Base-by-base conservation (phyloP, 2,329 filamentous ascomycete species). In the Aspergillus carbonarius region DNA sequence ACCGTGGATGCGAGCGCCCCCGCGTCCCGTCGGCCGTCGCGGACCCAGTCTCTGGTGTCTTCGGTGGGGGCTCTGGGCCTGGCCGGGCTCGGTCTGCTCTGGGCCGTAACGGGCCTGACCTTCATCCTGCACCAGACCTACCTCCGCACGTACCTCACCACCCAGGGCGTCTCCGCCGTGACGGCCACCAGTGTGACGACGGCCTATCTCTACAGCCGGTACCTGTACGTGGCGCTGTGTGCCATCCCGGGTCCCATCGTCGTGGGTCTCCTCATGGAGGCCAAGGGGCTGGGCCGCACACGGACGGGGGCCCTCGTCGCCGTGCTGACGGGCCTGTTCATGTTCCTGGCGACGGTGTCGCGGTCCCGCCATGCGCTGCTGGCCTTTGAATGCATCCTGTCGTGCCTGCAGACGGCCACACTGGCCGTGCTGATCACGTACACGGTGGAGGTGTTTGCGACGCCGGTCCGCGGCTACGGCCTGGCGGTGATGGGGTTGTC, bases 61-160 rank as follows among this genome's bases (percentile, higher is more conserved):
- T 59, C 59, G 5, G 27, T 44, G 8, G 57, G 53, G 2, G 42
- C 23, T 10, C 9, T 51, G 4, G 55, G 61, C n/a, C 20, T 54
- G 0, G n/a, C 44, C 4, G 51, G 55, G 8, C 57, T 66, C 15
- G 34, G 55, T 39, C 46, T 66, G 4, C 57, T 67, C 3, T 66
- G 63, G 63, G 40, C 46, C 12, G 23, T 55, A 1, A 62, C 60
- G 9, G 65, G 65, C 1, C 39, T 67, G 7, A 66, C 54, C 1
- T 67, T 66, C 13, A 44, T 61, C 9, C 59, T 67, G 8, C 61
- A 66, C 47, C 58, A 60, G 39, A 63, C 54, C n/a, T 66, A 61
- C 37, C 44, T 66, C 44, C 55, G 39, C 42, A 58, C 54, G 35
- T 66, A 66, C 18, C 57, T 63, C n/a, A 39, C 53, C 10, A 42